Conservation (phyloP, 1,284 basidiomycete species). For the Prillingera fragicola region DNA sequence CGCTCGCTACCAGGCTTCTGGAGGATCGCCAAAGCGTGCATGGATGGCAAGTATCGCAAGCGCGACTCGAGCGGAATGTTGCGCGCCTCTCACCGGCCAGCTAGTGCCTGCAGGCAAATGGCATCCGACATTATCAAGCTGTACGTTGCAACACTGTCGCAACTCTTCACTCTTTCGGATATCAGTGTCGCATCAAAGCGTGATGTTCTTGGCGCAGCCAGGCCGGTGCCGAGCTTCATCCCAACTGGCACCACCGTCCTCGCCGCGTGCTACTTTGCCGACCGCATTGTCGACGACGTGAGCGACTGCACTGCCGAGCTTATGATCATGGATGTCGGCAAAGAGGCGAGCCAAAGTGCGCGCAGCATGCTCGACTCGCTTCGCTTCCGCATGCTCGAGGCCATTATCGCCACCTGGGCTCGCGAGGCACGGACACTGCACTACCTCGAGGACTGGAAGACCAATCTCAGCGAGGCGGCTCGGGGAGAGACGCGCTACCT, state of each 20-base stretch:
- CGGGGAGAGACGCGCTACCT: conserved; percentile 56
- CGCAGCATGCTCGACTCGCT: conserved; percentile 72
- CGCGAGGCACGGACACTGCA: conserved; percentile 81
- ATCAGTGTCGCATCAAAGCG: conserved; percentile 51
- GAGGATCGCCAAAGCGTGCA: conserved; percentile 83
- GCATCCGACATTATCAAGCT: conserved; percentile 81
- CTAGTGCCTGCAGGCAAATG: conserved; percentile 82
- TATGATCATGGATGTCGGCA: conserved; percentile 69
- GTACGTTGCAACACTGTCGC: conserved; percentile 78
- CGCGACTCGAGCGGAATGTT: conserved; percentile 31
- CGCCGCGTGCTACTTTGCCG: conserved; percentile 74
- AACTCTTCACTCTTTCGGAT: conserved; percentile 85
- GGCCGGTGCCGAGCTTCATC: conserved; percentile 56
- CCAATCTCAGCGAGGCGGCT: conserved; percentile 50
- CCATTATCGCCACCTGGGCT: conserved; percentile 73
- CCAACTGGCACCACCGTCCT: conserved; percentile 73
- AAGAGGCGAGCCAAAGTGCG: conserved; percentile 63
- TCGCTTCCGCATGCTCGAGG: conserved; percentile 82
- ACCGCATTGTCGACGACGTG: conserved; percentile 73
- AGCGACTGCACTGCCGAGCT: conserved; percentile 81
- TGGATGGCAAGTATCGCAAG: conserved; percentile 84
- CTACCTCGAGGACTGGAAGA: conserved; percentile 77
- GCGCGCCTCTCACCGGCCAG: conserved; percentile 54
- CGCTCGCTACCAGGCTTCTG: conserved; percentile 81
- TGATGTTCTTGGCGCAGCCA: not conserved